Evolutionary conservation across 2,329 filamentous ascomycete species (phyloP), one percentile per base, ranked within the genome.

Genomic region (Fonsecaea multimorphosa): DNA sequence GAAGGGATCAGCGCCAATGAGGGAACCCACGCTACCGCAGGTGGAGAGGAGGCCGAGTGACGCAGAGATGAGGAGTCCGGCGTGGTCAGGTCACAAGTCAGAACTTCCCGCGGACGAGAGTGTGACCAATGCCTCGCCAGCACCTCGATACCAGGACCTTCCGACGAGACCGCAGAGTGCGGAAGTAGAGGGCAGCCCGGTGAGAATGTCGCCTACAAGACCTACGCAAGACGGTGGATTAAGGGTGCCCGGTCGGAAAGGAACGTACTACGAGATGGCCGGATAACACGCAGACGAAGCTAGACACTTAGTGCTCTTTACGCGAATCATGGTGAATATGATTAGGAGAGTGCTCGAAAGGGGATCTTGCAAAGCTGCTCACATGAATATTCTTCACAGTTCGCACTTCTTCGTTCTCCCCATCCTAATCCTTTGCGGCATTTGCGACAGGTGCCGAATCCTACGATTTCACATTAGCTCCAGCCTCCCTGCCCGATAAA

Each of bases 11-110:
- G 40, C 40, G 27, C 56, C 65, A 4, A 56, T 62, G 59, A 46
- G 40, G 34, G 65, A 67, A 16, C 49, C 60, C 36, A 54, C 58
- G 2, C 54, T 63, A 49, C 61, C 64, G 7, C 65, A 64, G 8
- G 36, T 61, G 34, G 44, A 55, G 8, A 16, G 19, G n/a, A 40
- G 44, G 40, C 44, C 61, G 24, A 49, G 34, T 12, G 58, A 68
- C 32, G 36, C 58, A 12, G 67, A 68, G 8, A 55, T 69, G 58
- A 52, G 64, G 54, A 70, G 68, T 38, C 64, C 68, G 7, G 61
- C 67, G 12, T 71, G 70, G 67, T 65, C 66, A 16, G 66, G 67
- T 49, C 66, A 71, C 61, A 72, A 70, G 52, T 69, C 70, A 4
- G 71, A 72, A 64, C 61, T 72, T 16, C 63, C 70, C 5, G 68